phyloP scores from a whole-genome alignment of 768 basidiomycete species.

The Hysterangium stoloniferum region DNA sequence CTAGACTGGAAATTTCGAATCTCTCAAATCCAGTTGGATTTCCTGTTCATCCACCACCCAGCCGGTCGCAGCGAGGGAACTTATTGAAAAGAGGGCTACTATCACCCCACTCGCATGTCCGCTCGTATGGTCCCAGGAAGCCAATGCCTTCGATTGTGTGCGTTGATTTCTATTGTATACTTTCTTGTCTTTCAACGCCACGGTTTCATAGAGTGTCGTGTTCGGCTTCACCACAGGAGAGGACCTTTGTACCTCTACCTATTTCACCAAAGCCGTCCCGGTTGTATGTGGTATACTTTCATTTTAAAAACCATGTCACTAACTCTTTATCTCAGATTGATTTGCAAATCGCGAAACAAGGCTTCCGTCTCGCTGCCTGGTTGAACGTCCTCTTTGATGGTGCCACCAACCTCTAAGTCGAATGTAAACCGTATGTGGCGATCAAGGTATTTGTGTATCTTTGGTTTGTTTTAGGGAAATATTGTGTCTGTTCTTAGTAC shows the following conservation, averaged over 20 bases:
- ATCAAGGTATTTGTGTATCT: too few relatives aligned
- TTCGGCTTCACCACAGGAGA: slow-evolving; percentile 32
- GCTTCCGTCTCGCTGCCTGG: slow-evolving; percentile 43
- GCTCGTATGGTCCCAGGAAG: slow-evolving; percentile 39
- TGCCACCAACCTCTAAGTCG: slow-evolving; percentile 16
- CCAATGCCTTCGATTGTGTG: slow-evolving; percentile 39
- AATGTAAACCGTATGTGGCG: too few relatives aligned
- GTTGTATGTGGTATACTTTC: slow-evolving; percentile 18
- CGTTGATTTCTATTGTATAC: slow-evolving; percentile 2
- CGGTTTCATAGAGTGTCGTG: slow-evolving; percentile 26
- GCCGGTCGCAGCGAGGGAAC: slow-evolving; percentile 5
- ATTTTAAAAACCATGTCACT: not conserved
- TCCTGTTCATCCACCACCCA: slow-evolving; percentile 22
- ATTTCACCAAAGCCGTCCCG: slow-evolving; percentile 19
- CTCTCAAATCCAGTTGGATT: slow-evolving; percentile 21
- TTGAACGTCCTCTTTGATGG: slow-evolving; percentile 39
- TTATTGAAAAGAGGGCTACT: slow-evolving; percentile 11
- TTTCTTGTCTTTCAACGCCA: not conserved
- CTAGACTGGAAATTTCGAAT: slow-evolving; percentile 23
- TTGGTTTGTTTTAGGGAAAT: too few relatives aligned
- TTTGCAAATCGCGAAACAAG: slow-evolving; percentile 38
- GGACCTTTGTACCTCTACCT: slow-evolving; percentile 38
- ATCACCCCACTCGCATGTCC: slow-evolving; percentile 39
- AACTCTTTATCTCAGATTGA: slow-evolving; percentile 24
- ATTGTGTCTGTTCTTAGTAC: too few relatives aligned